Percentiles rank a stretch among this genome's conserved stretches.
Evolutionary conservation across 1,284 basidiomycete species (phyloP).

Genomic region (Apiotrichum domesticum): DNA sequence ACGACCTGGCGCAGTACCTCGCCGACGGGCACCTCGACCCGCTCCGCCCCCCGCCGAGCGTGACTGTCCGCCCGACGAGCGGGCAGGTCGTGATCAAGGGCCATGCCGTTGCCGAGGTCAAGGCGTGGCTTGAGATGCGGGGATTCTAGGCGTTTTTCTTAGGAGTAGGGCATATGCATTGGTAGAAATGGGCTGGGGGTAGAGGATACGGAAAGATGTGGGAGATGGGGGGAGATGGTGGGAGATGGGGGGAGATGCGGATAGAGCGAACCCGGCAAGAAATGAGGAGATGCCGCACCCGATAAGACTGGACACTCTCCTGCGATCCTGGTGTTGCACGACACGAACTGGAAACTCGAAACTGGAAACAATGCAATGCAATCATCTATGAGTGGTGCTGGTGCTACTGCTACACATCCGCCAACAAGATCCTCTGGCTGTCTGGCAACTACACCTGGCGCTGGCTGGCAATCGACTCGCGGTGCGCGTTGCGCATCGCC

Average conservation of each 20-base stretch:
- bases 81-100: conserved; percentile 33
- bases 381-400: background rate
- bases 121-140: conserved; percentile 30
- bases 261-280: no score
- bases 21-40: conserved; percentile 34
- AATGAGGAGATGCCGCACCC: background rate
- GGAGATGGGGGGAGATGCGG: background rate
- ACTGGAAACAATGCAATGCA: background rate
- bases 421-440: no score
- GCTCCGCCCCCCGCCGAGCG: conserved; percentile 22
- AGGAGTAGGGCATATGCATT: background rate
- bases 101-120: conserved; percentile 35
- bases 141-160: conserved; percentile 24
- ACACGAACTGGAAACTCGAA: no score
- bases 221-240: background rate
- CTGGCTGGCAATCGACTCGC: background rate
- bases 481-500: background rate
- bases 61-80: conserved; percentile 29
- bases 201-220: no score
- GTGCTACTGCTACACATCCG: no score
- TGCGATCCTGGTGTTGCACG: no score
- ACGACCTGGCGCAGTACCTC: conserved; percentile 27
- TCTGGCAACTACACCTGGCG: no score
- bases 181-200: no score
- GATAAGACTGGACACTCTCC: background rate